Conservation (phyloP, 2,329 filamentous ascomycete species). For the Pleomassaria siparia region DNA sequence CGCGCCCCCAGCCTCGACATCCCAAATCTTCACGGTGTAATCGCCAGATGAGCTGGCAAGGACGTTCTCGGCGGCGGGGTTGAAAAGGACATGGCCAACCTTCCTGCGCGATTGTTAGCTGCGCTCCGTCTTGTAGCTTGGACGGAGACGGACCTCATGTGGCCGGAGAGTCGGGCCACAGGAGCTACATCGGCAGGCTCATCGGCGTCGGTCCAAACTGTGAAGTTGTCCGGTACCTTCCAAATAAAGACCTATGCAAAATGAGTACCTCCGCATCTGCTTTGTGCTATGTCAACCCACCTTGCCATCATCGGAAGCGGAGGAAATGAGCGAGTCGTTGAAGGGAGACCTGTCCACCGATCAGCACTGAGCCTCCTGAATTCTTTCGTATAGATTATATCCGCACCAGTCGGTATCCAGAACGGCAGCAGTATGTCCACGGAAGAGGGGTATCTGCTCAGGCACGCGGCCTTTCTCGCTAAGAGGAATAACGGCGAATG, state of each 20-base stretch:
- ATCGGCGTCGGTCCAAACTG: conserved; percentile 78
- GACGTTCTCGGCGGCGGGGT: conserved; percentile 92
- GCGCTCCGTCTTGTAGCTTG: neutral
- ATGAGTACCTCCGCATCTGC: conserved; percentile 13
- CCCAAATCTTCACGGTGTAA: conserved; percentile 94
- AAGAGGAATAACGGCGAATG: conserved; percentile 93
- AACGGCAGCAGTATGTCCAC: conserved; percentile 92
- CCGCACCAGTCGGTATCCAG: conserved; percentile 92
- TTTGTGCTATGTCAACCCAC: conserved; percentile 37
- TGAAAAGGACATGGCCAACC: conserved; percentile 97
- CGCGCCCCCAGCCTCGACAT: conserved; percentile 75
- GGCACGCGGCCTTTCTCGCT: conserved; percentile 87
- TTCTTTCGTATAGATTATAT: neutral
- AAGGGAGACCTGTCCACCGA: conserved; percentile 75
- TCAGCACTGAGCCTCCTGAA: conserved; percentile 16
- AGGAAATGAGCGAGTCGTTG: conserved; percentile 89
- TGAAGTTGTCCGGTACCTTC: conserved; percentile 88
- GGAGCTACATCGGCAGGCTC: conserved; percentile 81
- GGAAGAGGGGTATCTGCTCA: conserved; percentile 90
- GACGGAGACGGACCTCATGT: conserved; percentile 67
- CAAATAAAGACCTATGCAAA: conserved; percentile 74
- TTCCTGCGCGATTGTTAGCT: conserved; percentile 62
- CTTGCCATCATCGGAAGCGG: conserved; percentile 94
- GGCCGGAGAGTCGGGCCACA: conserved; percentile 78
- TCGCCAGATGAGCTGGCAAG: conserved; percentile 94